These are phyloP conservation scores for Quercus gilva DNA, from an alignment of 306 rosid species.

Conservation along the genomic window DNA sequence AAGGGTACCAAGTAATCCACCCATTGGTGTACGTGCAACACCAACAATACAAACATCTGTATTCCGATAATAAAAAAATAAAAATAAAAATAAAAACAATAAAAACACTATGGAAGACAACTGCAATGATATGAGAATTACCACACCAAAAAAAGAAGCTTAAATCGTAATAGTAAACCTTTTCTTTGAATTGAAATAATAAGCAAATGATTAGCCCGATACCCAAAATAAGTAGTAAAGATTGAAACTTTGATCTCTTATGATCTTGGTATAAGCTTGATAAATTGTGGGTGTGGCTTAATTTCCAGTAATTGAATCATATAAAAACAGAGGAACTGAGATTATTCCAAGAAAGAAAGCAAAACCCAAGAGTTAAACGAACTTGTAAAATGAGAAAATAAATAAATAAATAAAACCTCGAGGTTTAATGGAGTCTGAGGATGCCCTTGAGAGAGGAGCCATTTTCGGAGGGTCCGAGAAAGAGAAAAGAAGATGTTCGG, in stretches of 20 bases:
- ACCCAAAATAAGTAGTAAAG: neutral
- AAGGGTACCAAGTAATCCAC: constrained; percentile 76
- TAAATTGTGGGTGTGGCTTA: neutral
- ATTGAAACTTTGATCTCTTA: neutral
- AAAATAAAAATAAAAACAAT: no score
- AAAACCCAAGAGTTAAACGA: neutral
- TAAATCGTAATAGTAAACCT: neutral
- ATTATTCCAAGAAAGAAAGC: neutral
- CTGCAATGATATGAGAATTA: neutral
- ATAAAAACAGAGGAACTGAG: neutral
- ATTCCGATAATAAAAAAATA: neutral
- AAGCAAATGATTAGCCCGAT: neutral
- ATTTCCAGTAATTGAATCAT: neutral
- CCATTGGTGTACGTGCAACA: constrained; percentile 86
- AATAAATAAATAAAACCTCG: constrained; percentile 45
- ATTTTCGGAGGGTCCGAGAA: constrained; percentile 30
- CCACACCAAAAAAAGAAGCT: no score
- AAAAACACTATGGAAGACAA: neutral
- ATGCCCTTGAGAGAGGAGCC: constrained; percentile 39
- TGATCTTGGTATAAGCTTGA: neutral
- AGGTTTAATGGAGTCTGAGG: constrained; percentile 44
- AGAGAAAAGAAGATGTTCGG: neutral
- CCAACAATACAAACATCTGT: constrained; percentile 95
- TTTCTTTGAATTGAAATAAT: neutral
- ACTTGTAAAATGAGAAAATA: neutral